Percentiles rank a stretch among this genome's conserved stretches.
phyloP scores from a whole-genome alignment of 257 asterid genomes.

The Pogostemon cablin region DNA sequence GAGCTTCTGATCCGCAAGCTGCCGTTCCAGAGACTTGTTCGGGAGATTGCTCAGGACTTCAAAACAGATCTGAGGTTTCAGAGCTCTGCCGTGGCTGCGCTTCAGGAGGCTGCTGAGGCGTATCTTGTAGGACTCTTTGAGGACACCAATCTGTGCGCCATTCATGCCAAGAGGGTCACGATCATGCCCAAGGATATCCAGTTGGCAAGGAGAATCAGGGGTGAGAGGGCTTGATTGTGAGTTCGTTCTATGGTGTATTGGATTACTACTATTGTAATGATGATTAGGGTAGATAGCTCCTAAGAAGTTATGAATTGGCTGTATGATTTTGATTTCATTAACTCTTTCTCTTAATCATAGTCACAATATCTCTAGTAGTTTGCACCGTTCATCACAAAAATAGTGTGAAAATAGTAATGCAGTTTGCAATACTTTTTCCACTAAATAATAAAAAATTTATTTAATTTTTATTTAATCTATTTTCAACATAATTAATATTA shows the following conservation, averaged over 20 bases:
- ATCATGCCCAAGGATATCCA: constrained; percentile 50
- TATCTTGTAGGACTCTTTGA: constrained; percentile 45
- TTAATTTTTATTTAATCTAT: too few species aligned
- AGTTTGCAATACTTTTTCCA: too few species aligned
- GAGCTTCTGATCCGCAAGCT: constrained; percentile 49
- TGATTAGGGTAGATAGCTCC: constrained; percentile 12
- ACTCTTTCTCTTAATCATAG: too few species aligned
- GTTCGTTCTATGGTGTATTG: background rate
- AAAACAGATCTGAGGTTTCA: constrained; percentile 51
- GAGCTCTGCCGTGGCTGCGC: constrained; percentile 47
- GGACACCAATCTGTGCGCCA: constrained; percentile 46
- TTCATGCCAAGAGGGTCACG: constrained; percentile 50
- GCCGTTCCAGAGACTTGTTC: constrained; percentile 52
- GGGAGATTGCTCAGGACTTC: constrained; percentile 52
- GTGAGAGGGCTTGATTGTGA: constrained; percentile 40
- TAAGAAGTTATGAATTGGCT: background rate
- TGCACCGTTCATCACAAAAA: too few species aligned
- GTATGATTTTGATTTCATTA: background rate
- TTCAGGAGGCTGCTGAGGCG: constrained; percentile 48
- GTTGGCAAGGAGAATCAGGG: constrained; percentile 46
- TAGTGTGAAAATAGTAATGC: too few species aligned
- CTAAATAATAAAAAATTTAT: too few species aligned
- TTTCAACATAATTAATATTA: too few species aligned
- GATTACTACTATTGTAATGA: background rate
- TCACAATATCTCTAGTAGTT: too few species aligned